Base-by-base conservation (phyloP, 371 early-diverging fungal species). In the Fennellomyces sp. region DNA sequence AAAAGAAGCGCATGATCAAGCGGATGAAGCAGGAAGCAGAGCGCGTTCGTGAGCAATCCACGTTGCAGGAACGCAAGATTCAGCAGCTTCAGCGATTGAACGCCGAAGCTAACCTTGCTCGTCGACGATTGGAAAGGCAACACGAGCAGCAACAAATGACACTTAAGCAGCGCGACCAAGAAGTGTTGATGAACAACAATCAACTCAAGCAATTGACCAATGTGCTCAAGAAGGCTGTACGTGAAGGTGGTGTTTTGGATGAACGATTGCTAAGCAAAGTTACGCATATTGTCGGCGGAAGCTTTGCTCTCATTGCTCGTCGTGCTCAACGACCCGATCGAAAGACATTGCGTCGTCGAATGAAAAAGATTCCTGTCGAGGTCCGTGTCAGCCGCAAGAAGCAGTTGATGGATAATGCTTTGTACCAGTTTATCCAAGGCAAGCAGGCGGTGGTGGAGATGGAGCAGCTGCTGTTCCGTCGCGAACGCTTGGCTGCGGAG, bases 1-100 rank as follows among this genome's bases (percentile, higher is more conserved):
- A 94, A 66, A 94, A 93, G 75, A 71, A 85, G 35, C 82, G 88
- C 7, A 86, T 92, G 81, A 66, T 89, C 53, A 90, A 90, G 58
- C 88, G 91, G 12, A 89, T 92, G 81, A 88, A 87, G 57, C 78
- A 82, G 42, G 92, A 92, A 62, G 83, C 87, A 0, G 84, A 88
- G 30, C 75, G 83, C 11, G 83, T 86, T 38, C 82, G 90, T 45
- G 90, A 88, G 17, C 78, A 88, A 59, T 75, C 84, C n/a, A 80
- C 78, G 17, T 65, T 75, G 23, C 88, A 87, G 49, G 88, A 91
- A 47, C 74, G 87, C 26, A 90, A 91, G 63, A 88, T 94, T 58
- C 89, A 91, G 30, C 82, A 83, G 36, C 65, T 94, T 17, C 84
- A 87, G n/a, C 81, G 89, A 13, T 82, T 87, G 47, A 89, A 93